Conservation (phyloP, 129 eudicot genomes). For the Glebionis coronaria region DNA sequence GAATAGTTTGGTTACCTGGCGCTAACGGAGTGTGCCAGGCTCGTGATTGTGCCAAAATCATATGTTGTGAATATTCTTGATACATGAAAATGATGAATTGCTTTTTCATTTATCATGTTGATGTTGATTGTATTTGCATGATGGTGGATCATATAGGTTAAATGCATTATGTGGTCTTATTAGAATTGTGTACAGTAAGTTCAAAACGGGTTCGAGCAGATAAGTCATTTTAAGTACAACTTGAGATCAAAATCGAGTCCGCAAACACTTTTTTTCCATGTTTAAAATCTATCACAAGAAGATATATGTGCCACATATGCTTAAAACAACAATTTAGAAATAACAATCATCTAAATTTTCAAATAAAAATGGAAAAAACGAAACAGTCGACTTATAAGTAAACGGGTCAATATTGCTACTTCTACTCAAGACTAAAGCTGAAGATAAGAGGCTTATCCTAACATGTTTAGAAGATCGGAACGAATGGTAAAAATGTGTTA, state of each 20-base stretch:
- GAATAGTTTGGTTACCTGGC: slow-evolving; percentile 1
- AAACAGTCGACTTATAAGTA: not conserved
- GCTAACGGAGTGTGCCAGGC: slow-evolving; percentile 1
- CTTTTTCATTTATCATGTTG: not conserved
- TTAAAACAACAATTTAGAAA: too few species aligned
- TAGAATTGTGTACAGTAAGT: too few species aligned
- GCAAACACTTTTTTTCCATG: too few species aligned
- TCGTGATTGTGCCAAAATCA: not conserved
- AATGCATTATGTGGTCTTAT: not conserved
- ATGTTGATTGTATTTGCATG: not conserved
- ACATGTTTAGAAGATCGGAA: too few species aligned
- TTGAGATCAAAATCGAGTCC: too few species aligned
- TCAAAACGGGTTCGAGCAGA: too few species aligned
- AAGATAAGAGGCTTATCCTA: not conserved
- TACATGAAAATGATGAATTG: not conserved
- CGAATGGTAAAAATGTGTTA: too few species aligned
- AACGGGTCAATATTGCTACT: not conserved
- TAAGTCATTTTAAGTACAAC: too few species aligned
- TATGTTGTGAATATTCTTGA: not conserved
- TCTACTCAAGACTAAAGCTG: not conserved
- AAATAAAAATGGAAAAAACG: too few species aligned
- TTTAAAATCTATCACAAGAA: too few species aligned
- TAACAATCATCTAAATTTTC: too few species aligned
- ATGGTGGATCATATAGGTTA: not conserved
- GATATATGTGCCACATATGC: too few species aligned